phyloP scores from a whole-genome alignment of 495 filamentous ascomycete genomes.

The Aspergillus saccharolyticus region DNA sequence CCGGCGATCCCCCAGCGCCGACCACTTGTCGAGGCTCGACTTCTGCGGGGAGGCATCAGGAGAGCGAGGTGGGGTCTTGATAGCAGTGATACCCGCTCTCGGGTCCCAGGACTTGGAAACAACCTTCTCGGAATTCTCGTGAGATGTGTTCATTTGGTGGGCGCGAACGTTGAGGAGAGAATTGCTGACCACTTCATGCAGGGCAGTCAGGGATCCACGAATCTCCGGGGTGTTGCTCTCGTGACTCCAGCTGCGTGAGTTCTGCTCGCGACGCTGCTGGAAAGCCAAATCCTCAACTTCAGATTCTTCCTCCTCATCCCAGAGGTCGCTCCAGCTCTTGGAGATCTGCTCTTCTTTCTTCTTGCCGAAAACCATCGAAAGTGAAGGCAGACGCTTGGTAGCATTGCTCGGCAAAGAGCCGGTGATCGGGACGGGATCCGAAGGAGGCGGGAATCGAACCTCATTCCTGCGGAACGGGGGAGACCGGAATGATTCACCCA shows the following conservation, averaged over 20 bases:
- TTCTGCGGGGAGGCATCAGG: constrained; percentile 52
- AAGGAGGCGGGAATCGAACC: constrained; percentile 36
- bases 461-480: constrained; percentile 43
- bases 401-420: constrained; percentile 73
- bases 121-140: constrained; percentile 26
- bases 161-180: constrained; percentile 45
- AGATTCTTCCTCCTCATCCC: constrained; percentile 86
- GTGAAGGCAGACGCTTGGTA: constrained; percentile 56
- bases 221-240: constrained; percentile 54
- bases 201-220: constrained; percentile 15
- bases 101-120: constrained; percentile 46
- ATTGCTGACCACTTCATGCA: constrained; percentile 44
- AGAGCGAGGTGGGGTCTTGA: constrained; percentile 51
- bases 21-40: constrained; percentile 75
- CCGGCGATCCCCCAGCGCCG: constrained; percentile 72
- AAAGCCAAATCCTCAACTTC: constrained; percentile 53
- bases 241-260: constrained; percentile 76
- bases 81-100: constrained; percentile 59
- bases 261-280: constrained; percentile 63
- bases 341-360: constrained; percentile 66
- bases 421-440: constrained; percentile 57
- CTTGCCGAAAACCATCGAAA: constrained; percentile 75
- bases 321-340: constrained; percentile 97
- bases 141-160: constrained; percentile 14
- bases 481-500: constrained; percentile 66